Base-by-base conservation (phyloP, 257 asterid species). In the Lavandula angustifolia region DNA sequence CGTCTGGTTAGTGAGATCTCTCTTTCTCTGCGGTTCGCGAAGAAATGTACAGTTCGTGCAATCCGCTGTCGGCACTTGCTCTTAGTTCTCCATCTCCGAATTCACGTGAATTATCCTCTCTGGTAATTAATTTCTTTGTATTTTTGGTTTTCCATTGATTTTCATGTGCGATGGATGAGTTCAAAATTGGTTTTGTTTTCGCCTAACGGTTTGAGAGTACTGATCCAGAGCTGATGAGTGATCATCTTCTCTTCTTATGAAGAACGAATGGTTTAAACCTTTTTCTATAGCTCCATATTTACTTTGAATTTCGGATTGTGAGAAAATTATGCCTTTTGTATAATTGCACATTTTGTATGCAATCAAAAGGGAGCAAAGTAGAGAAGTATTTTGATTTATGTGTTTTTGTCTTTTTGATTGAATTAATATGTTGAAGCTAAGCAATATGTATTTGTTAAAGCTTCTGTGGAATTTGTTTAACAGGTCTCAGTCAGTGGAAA, bases 1-100 rank as follows among this genome's bases (percentile, higher is more conserved):
- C 64, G 69, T 64, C 42, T 54, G 2, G 4, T 63, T 75, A 43
- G 40, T 35, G 59, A 61, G 17, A 40, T 46, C 54, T 16, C 52
- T 27, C 63, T 49, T 66, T 67, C 22, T 72, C 50, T 13, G 54
- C 27, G 66, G 43, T 32, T 67, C 48, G 42, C 49, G 50, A 17
- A 69, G 72, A 73, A 49, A 80, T 80, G 85, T 73, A 76, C 76
- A 73, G 75, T 73, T 69, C 68, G 62, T 76, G 67, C 74, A 73
- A 42, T 76, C 61, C 68, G 71, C 73, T 56, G 32, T 44, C 75
- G 5, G 7, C 74, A 4, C 68, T 73, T 49, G 47, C 75, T 32
- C 75, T 42, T 32, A 49, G 64, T 52, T 52, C 60, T 8, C 18
- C 73, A 11, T 46, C 56, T 64, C 75, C 13, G 69, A 59, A 64